phyloP scores from a whole-genome alignment of 1,139 yeast genomes.

The Yamadazyma taylorii region DNA sequence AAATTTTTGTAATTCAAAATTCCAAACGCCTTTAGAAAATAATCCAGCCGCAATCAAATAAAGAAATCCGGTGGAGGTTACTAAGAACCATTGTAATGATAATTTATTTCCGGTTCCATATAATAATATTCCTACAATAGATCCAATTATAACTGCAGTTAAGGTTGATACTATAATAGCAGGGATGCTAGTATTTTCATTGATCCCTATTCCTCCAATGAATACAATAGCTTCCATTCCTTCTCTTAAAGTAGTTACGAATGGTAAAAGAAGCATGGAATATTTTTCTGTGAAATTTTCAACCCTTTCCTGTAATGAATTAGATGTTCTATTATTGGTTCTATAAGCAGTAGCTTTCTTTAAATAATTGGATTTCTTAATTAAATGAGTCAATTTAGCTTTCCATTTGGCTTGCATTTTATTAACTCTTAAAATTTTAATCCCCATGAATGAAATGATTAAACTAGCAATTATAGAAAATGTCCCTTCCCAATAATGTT shows the following conservation, averaged over 20 bases:
- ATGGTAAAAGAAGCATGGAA: constrained; percentile 43
- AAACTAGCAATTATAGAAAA: constrained; percentile 45
- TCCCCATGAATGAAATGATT: constrained; percentile 47
- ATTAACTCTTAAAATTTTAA: constrained; percentile 42
- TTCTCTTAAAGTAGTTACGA: constrained; percentile 46
- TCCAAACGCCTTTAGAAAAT: constrained; percentile 49
- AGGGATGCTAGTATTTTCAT: constrained; percentile 36
- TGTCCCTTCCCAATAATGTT: constrained; percentile 50
- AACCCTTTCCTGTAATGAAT: constrained; percentile 10
- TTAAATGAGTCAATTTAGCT: constrained; percentile 47
- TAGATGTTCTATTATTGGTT: constrained; percentile 9
- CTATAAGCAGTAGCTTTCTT: constrained; percentile 11
- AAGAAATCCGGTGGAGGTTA: constrained; percentile 40
- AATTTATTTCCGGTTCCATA: constrained; percentile 45
- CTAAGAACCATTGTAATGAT: constrained; percentile 42
- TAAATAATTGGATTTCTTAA: constrained; percentile 22
- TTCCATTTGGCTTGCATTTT: constrained; percentile 86
- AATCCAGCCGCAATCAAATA: constrained; percentile 48
- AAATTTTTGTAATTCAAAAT: constrained; percentile 42
- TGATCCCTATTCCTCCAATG: constrained; percentile 49
- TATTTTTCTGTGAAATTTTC: constrained; percentile 32
- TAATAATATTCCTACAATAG: constrained; percentile 34
- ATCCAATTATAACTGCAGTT: constrained; percentile 33
- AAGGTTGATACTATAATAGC: constrained; percentile 35
- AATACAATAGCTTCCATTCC: constrained; percentile 51